A percentile compares a stretch with the other conserved stretches of the same genome.
Conservation (phyloP, 371 early-diverging fungal genomes). For the Capillidium rhysosporum region DNA sequence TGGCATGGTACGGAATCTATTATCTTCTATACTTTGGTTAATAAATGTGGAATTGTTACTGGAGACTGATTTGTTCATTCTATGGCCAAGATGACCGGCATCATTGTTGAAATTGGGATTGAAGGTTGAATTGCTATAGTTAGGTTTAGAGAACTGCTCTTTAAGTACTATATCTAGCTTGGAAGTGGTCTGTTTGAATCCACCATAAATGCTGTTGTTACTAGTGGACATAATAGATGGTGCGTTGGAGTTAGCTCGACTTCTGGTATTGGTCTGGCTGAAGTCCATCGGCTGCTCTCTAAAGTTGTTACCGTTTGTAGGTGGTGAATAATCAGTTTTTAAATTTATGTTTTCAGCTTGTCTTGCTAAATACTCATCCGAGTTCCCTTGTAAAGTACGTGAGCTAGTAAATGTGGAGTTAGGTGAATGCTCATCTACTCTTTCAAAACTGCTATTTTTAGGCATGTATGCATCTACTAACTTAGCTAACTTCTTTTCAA, state of each 20-base stretch:
- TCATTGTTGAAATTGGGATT: no score
- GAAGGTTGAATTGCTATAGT: background rate
- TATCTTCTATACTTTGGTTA: background rate
- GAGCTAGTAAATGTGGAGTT: background rate
- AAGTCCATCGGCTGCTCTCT: no score
- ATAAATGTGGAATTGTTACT: background rate
- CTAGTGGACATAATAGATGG: background rate
- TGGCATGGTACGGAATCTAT: constrained; percentile 2
- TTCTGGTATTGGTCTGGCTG: no score
- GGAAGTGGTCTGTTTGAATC: constrained; percentile 1
- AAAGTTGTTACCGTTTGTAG: no score
- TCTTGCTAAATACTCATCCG: background rate
- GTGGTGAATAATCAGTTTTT: no score
- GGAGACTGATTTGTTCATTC: background rate
- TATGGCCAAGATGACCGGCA: background rate
- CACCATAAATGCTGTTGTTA: background rate
- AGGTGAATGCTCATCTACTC: background rate
- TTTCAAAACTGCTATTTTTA: constrained; percentile 1
- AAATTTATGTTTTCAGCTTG: no score
- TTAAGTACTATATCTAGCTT: background rate
- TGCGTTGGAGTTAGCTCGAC: background rate
- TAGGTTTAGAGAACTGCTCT: background rate
- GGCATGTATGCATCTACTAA: constrained; percentile 13
- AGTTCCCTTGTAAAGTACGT: background rate
- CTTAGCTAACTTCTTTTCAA: constrained; percentile 29